phyloP scores from a whole-genome alignment of 139 green algal genomes.

The Asterochloris erici region DNA sequence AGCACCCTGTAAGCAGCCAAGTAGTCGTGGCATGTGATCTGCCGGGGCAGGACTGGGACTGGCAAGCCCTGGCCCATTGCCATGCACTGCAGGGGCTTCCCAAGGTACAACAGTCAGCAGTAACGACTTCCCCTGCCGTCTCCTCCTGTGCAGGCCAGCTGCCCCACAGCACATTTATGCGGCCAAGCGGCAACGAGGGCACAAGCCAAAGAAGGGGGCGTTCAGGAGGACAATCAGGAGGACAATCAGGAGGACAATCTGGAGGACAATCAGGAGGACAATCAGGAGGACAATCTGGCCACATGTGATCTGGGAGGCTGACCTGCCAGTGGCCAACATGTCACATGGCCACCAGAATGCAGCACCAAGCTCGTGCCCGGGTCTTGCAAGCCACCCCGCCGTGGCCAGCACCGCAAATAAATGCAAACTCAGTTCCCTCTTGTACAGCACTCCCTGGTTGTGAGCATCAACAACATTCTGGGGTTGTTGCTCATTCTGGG shows the following conservation, averaged over 20 bases:
- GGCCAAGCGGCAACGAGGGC: not conserved
- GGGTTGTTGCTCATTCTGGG: not conserved
- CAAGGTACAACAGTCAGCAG: not conserved
- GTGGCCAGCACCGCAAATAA: not conserved
- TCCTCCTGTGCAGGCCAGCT: not conserved
- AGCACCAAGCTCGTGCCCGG: not conserved
- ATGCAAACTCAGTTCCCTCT: not conserved
- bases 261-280: no score
- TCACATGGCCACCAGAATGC: no score
- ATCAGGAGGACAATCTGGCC: no score
- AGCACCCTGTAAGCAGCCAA: slow-evolving; percentile 13
- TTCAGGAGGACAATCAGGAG: no score
- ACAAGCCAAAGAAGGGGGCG: no score
- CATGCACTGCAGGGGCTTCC: not conserved
- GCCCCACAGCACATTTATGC: not conserved
- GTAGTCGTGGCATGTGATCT: not conserved
- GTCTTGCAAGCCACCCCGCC: not conserved
- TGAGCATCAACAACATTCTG: not conserved
- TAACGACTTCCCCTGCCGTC: not conserved
- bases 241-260: no score
- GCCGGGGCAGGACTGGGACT: not conserved
- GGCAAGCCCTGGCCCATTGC: not conserved
- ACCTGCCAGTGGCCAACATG: no score
- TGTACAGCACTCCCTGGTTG: not conserved
- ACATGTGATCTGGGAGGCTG: no score